Percentiles rank a stretch among this genome's conserved stretches.
phyloP scores from a whole-genome alignment of 352 stramenopile species.

The Pythium graminicola region DNA sequence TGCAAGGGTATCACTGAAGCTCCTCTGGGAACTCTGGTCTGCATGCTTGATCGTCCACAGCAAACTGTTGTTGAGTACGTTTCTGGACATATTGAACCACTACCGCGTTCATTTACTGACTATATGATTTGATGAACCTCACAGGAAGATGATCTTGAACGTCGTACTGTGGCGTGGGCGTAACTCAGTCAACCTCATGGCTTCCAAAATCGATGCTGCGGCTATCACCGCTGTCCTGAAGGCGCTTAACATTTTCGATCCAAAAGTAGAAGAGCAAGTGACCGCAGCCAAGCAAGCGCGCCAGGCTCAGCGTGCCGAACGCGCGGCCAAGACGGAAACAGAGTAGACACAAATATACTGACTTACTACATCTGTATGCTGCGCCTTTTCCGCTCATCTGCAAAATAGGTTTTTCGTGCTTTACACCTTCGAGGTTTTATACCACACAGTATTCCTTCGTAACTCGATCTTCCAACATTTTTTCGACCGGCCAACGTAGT shows the following conservation, averaged over 20 bases:
- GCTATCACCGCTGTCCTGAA: conserved; percentile 80
- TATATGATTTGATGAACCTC: conserved; percentile 10
- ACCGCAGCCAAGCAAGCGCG: conserved; percentile 41
- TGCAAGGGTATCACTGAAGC: conserved; percentile 44
- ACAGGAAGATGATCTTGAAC: conserved; percentile 76
- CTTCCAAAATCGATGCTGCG: conserved; percentile 69
- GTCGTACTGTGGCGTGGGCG: conserved; percentile 79
- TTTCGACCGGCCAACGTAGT: neutral
- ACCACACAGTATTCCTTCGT: neutral
- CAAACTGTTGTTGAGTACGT: conserved; percentile 69
- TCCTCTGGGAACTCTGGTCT: conserved; percentile 74
- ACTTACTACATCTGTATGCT: conserved; percentile 3
- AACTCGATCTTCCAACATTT: conserved; percentile 20
- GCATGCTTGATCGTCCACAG: conserved; percentile 50
- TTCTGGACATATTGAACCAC: neutral
- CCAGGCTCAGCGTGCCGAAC: conserved; percentile 32
- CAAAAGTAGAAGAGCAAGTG: conserved; percentile 34
- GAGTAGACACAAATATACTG: conserved; percentile 13
- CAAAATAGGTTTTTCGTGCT: conserved; percentile 37
- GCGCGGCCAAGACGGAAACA: conserved; percentile 24
- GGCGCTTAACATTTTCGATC: conserved; percentile 71
- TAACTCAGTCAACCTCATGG: conserved; percentile 85
- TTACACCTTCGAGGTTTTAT: conserved; percentile 6
- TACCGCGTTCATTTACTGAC: neutral
- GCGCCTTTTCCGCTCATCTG: neutral